Conservation (phyloP, 2,329 filamentous ascomycete genomes). For the Nothomitra cinnamomea region DNA sequence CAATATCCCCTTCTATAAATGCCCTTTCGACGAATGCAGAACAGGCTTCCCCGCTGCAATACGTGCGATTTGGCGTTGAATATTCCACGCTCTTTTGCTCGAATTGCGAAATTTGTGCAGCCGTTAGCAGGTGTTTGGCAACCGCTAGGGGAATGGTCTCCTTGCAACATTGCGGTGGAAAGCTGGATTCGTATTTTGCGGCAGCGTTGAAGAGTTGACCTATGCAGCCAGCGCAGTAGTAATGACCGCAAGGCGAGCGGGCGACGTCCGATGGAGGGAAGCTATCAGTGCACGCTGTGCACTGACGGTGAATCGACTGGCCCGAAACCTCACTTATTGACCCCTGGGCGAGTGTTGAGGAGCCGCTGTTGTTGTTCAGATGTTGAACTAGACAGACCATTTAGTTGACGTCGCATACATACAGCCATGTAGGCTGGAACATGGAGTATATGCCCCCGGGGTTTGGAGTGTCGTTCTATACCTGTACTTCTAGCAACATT, state of each 20-base stretch:
- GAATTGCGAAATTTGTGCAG: constrained; percentile 7
- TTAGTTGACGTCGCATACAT: background rate
- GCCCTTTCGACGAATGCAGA: constrained; percentile 9
- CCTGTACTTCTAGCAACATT: too few species aligned
- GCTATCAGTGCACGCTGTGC: background rate
- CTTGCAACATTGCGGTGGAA: constrained; percentile 11
- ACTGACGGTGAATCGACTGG: background rate
- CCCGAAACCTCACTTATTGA: background rate
- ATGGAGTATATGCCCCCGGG: too few species aligned
- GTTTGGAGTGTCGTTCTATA: too few species aligned
- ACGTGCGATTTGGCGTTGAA: constrained; percentile 8
- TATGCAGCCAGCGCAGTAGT: constrained; percentile 11
- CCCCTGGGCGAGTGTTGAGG: background rate
- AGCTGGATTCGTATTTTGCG: constrained; percentile 10
- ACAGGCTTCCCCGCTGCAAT: constrained; percentile 10
- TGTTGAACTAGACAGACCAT: background rate
- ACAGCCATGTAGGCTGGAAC: too few species aligned
- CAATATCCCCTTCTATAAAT: constrained; percentile 6
- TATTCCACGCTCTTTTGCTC: constrained; percentile 9
- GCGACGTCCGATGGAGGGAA: background rate
- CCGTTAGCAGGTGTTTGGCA: constrained; percentile 4
- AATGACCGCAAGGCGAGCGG: constrained; percentile 6
- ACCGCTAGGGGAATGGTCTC: constrained; percentile 9
- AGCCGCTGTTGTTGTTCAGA: background rate
- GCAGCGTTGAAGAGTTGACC: constrained; percentile 10